Base-by-base conservation (phyloP, 441 rosid genomes). In the Daphne laureola region DNA sequence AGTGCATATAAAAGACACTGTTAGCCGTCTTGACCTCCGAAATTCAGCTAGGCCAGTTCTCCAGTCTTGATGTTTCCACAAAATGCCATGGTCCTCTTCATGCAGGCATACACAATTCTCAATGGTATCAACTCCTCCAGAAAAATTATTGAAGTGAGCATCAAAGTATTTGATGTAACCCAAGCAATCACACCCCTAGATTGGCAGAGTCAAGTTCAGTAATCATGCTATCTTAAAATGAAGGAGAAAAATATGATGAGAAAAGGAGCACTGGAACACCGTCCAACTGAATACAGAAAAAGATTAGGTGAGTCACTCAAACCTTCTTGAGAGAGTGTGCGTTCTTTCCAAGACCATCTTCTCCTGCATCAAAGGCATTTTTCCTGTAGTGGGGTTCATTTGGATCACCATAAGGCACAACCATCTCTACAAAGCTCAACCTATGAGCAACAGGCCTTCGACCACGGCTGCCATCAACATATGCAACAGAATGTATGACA, bases 21-120 rank as follows among this genome's bases (percentile, higher is more conserved):
- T 78, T 52, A 88, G 74, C 68, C 87, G 73, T 75, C 96, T 81
- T 49, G 95, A 88, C 75, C 94, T 76, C 58, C 96, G 77, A 59
- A 86, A 94, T 86, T 88, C 94, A 11, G 95, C 96, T 66, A 88
- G 72, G 41, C 91, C 96, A 46, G 94, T 85, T 80, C 96, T 83
- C 96, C 94, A 88, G 68, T 88, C 96, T 67, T 89, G 95, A 81
- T 89, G 95, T 73, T 89, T 89, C 95, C 95, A 89, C 45, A 89
- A 63, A 58, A 86, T 78, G 36, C 96, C 96, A 45, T 82, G 91
- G 77, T 90, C 97, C 73, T 90, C 97, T 78, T 90, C 96, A 43
- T 84, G 97, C 81, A 90, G 61, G 59, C 96, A 90, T 12, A 87
- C 93, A 74, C 91, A 87, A 63, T 90, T 90, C 71, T 87, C 96